These are phyloP conservation scores for Apium graveolens DNA, from an alignment of 129 eudicot species.

Conservation along the genomic window DNA sequence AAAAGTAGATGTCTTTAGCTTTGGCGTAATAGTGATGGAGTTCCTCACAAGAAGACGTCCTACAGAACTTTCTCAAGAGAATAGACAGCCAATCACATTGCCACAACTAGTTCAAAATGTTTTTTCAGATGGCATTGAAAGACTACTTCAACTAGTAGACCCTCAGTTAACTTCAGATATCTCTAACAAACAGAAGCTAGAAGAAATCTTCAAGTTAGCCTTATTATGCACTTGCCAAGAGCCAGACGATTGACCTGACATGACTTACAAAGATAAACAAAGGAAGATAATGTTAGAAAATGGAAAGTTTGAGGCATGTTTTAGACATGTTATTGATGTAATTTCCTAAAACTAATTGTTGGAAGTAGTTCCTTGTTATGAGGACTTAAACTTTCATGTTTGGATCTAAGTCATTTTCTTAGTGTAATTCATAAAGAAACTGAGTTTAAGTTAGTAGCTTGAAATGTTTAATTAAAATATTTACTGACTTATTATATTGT, in stretches of 20 bases:
- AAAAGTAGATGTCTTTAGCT: conserved; percentile 90
- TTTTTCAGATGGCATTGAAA: conserved; percentile 29
- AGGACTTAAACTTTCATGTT: no score
- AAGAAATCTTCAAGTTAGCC: conserved; percentile 61
- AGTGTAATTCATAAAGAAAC: no score
- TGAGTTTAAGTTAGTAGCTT: no score
- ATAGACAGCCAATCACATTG: conserved; percentile 56
- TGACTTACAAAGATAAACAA: conserved; percentile 56
- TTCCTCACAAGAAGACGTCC: conserved; percentile 64
- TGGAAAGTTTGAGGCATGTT: no score
- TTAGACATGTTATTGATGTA: no score
- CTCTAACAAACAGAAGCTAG: conserved; percentile 39
- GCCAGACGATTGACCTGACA: conserved; percentile 74
- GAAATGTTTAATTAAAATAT: no score
- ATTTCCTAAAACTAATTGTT: no score
- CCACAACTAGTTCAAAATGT: conserved; percentile 46
- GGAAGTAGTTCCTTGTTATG: no score
- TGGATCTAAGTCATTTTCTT: no score
- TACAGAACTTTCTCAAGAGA: conserved; percentile 49
- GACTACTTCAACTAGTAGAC: conserved; percentile 41
- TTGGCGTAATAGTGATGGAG: conserved; percentile 83
- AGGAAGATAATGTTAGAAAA: no score
- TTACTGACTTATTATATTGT: no score
- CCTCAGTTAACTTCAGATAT: conserved; percentile 38
- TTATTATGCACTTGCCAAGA: conserved; percentile 48